These are phyloP conservation scores for Malus sieversii DNA, from an alignment of 306 rosid genomes.

Conservation along the genomic window DNA sequence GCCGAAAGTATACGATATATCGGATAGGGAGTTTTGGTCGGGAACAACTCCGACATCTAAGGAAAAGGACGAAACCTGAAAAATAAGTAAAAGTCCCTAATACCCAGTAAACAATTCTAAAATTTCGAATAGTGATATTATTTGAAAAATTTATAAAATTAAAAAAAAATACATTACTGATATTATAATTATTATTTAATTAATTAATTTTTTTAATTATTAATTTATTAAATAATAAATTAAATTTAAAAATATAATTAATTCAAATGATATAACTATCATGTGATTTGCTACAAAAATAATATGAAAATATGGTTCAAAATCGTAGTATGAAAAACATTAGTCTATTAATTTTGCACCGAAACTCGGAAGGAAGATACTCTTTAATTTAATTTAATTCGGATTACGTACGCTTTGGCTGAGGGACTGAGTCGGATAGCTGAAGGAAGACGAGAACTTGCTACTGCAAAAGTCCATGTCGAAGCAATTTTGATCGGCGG, in stretches of 20 bases:
- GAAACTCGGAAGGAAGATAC: background rate
- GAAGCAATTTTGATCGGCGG: constrained; percentile 39
- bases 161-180: too few relatives aligned
- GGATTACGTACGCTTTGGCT: constrained; percentile 68
- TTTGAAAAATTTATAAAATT: too few relatives aligned
- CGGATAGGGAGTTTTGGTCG: constrained; percentile 56
- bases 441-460: constrained; percentile 68
- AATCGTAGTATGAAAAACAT: too few relatives aligned
- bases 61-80: constrained; percentile 76
- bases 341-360: background rate
- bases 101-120: background rate
- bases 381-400: background rate
- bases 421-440: constrained; percentile 56
- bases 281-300: too few relatives aligned
- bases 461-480: constrained; percentile 75
- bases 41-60: constrained; percentile 88
- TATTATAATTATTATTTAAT: too few relatives aligned
- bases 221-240: too few relatives aligned
- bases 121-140: background rate
- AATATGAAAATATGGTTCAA: too few relatives aligned
- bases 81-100: background rate
- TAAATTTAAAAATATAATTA: too few relatives aligned
- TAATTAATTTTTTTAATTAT: too few relatives aligned
- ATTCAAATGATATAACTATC: too few relatives aligned
- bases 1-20: constrained; percentile 46